A percentile compares a stretch with the other conserved stretches of the same genome.
Evolutionary conservation across 176 grass and related monocot species (phyloP).

Genomic region (Oryza punctata): DNA sequence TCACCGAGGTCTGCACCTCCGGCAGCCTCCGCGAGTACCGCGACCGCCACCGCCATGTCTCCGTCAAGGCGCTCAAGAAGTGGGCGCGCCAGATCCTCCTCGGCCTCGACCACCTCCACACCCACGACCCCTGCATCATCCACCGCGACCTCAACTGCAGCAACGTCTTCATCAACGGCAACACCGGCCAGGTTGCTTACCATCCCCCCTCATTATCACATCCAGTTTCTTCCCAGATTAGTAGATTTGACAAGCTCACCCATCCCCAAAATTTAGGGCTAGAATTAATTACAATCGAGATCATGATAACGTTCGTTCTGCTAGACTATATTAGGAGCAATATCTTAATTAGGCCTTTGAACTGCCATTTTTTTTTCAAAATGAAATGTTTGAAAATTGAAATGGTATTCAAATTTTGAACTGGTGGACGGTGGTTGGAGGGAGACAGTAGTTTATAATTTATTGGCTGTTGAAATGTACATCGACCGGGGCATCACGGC

Average conservation of each 20-base stretch:
- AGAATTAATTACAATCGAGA: not conserved
- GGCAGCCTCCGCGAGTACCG: slow-evolving; percentile 87
- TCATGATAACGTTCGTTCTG: not conserved
- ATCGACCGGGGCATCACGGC: slow-evolving; percentile 35
- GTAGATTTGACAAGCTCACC: not conserved
- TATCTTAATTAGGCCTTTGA: too few species aligned
- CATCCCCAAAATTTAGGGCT: not conserved
- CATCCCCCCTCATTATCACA: not conserved
- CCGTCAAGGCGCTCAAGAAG: slow-evolving; percentile 92
- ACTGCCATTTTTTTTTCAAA: not conserved
- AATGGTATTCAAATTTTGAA: not conserved
- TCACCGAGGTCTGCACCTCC: slow-evolving; percentile 94
- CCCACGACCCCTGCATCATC: slow-evolving; percentile 91
- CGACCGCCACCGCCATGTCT: slow-evolving; percentile 75
- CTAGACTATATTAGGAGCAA: not conserved
- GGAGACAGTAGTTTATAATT: not conserved
- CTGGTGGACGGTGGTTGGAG: slow-evolving; percentile 4
- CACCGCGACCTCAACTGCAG: slow-evolving; percentile 98
- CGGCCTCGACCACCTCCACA: slow-evolving; percentile 85
- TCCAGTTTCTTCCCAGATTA: not conserved
- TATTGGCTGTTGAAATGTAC: not conserved
- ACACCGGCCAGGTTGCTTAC: slow-evolving; percentile 73
- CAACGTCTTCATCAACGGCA: slow-evolving; percentile 99
- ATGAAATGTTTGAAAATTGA: not conserved
- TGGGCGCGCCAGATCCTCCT: slow-evolving; percentile 83